Evolutionary conservation across 257 asterid species (phyloP).

Genomic region (Nicotiana paniculata): DNA sequence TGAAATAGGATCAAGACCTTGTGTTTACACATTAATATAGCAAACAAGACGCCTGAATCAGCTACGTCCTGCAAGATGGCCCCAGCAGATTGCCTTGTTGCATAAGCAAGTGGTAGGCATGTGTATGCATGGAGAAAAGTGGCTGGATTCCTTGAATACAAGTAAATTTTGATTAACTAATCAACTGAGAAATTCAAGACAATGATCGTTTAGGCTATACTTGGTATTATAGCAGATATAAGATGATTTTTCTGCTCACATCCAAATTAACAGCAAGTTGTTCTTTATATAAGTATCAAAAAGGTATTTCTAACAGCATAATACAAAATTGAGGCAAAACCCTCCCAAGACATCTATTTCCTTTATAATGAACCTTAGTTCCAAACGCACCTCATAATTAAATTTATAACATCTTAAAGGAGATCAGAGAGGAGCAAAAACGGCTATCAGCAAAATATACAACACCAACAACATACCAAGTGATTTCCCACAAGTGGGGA

Average conservation of each 20-base stretch:
- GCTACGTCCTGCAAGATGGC: conserved; percentile 88
- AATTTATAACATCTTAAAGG: not conserved
- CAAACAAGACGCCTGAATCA: conserved; percentile 79
- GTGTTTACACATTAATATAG: conserved; percentile 86
- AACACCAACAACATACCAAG: too few relatives aligned
- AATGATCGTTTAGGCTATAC: not conserved
- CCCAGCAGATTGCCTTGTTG: conserved; percentile 87
- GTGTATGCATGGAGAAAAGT: conserved; percentile 93
- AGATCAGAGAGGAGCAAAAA: not conserved
- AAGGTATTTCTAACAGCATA: not conserved
- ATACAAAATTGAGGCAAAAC: not conserved
- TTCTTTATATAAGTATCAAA: not conserved
- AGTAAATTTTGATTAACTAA: not conserved
- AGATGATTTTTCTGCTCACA: not conserved
- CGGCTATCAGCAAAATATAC: not conserved
- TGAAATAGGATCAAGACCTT: conserved; percentile 42
- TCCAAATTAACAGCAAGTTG: not conserved
- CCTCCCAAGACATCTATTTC: not conserved
- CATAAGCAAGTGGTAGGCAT: conserved; percentile 78
- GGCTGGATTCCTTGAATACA: conserved; percentile 74
- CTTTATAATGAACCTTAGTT: not conserved
- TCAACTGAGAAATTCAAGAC: not conserved
- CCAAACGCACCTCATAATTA: not conserved
- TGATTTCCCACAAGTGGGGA: not conserved
- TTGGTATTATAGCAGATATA: not conserved